Conservation (phyloP, 2,329 filamentous ascomycete species). For the Trichoderma polysporum region DNA sequence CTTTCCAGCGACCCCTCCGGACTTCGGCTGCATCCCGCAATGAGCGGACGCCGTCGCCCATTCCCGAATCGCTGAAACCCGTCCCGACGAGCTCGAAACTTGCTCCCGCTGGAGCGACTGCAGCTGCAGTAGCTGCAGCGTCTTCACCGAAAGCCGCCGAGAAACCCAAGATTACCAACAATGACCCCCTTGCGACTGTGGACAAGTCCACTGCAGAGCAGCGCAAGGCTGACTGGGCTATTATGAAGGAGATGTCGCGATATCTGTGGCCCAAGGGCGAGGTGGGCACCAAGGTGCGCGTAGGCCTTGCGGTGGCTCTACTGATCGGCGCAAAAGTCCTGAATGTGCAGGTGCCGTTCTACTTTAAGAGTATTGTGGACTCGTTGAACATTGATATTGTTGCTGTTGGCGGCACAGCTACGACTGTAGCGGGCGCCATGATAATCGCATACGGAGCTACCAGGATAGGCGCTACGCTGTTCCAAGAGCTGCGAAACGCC, state of each 20-base stretch:
- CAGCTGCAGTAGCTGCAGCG: not conserved
- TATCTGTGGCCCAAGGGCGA: conserved; percentile 95
- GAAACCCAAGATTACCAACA: conserved; percentile 28
- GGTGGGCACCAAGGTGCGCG: conserved; percentile 70
- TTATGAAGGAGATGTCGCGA: conserved; percentile 94
- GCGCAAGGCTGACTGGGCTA: conserved; percentile 95
- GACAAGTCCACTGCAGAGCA: conserved; percentile 73
- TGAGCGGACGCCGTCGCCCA: conserved; percentile 26
- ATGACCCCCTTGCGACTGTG: conserved; percentile 35
- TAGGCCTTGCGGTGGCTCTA: conserved; percentile 78
- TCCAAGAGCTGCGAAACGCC: conserved; percentile 92
- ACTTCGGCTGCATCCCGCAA: conserved; percentile 34
- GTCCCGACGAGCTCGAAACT: conserved; percentile 23
- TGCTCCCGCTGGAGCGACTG: not conserved
- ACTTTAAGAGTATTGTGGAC: conserved; percentile 98
- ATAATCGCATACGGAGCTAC: conserved; percentile 90
- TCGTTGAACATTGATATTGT: conserved; percentile 94
- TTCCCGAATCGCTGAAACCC: conserved; percentile 23
- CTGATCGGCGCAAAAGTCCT: conserved; percentile 89
- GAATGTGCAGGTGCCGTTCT: conserved; percentile 98
- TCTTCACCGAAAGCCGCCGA: conserved; percentile 12
- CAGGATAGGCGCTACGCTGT: conserved; percentile 82
- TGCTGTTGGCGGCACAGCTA: conserved; percentile 83
- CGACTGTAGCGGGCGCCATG: conserved; percentile 85
- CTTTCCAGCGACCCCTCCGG: conserved; percentile 32